Base-by-base conservation (phyloP, 202 grass and related monocot genomes). In the Digitaria exilis region DNA sequence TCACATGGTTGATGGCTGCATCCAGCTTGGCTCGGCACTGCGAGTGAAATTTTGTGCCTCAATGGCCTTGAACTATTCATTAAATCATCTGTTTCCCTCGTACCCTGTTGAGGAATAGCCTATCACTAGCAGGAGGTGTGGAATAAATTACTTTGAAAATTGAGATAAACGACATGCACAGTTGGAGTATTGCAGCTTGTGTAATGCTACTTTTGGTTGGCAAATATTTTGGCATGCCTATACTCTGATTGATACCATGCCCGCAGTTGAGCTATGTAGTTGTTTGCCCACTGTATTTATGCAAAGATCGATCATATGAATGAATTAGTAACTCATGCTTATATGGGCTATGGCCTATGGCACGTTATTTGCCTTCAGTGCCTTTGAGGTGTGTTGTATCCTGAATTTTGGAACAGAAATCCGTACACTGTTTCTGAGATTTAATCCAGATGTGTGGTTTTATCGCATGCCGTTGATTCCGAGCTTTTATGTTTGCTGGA, bases 111-210 rank as follows among this genome's bases (percentile, higher is more conserved):
- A 69, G 50, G 74, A 45, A 9, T 86, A 74, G 7, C 81, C 50
- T 74, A 10, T 29, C 56, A 16, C 50, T 79, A 55, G 74, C 21
- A 75, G 6, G 31, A 75, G 75, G 75, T 25, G 35, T 35, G 42
- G 19, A 69, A 90, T 83, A 90, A 46, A 37, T 45, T 69, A 6
- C 79, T 52, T 48, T n/a, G 13, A 37, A 34, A 75, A n/a, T 55
- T 79, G 32, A 45, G 19, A 82, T 45, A 56, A 62, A 44, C 43
- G 52, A 39, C 30, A 42, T 21, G 0, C 62, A 77, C 16, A 70
- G 12, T 34, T 76, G 15, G 57, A 69, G 51, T 76, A 58, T 76
- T 66, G 75, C 45, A 21, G 46, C 35, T 29, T 69, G 65, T 81
- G 62, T 15, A 29, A 34, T 80, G 29, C 22, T 56, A 54, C 13